These are phyloP conservation scores for Lepraria neglecta DNA, from an alignment of 495 filamentous ascomycete species.

Conservation along the genomic window DNA sequence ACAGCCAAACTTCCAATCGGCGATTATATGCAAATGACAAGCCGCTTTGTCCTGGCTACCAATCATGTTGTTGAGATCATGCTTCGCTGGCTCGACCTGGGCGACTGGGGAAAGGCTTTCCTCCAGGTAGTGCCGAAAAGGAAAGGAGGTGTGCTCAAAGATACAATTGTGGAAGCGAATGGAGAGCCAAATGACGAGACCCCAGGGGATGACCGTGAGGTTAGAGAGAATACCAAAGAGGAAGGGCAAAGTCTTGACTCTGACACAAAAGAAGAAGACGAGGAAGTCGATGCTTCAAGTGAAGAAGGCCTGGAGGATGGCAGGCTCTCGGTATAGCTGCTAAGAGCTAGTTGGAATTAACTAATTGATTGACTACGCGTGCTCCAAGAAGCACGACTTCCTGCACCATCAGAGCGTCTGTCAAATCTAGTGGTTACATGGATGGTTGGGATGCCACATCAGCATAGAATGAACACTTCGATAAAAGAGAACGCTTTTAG, in stretches of 20 bases:
- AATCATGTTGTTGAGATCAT: slow-evolving; percentile 98
- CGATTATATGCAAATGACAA: slow-evolving; percentile 82
- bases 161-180: neutral
- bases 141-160: slow-evolving; percentile 62
- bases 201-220: neutral
- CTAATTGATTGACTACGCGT: too few species aligned
- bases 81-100: slow-evolving; percentile 78
- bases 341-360: neutral
- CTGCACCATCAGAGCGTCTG: too few species aligned
- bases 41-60: slow-evolving; percentile 74
- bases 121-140: slow-evolving; percentile 76
- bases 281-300: neutral
- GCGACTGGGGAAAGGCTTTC: slow-evolving; percentile 88
- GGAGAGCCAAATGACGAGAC: neutral
- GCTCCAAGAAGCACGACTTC: too few species aligned
- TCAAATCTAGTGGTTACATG: too few species aligned
- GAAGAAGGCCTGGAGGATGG: neutral
- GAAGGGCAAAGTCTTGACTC: too few species aligned
- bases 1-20: slow-evolving; percentile 91
- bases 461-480: too few species aligned
- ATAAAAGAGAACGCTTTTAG: too few species aligned
- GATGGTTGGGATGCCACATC: too few species aligned
- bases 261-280: neutral
- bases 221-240: too few species aligned
- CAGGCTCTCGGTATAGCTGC: neutral